These are phyloP conservation scores for Starmerella khaoyaiensis DNA, from an alignment of 805 yeast species.

Conservation along the genomic window DNA sequence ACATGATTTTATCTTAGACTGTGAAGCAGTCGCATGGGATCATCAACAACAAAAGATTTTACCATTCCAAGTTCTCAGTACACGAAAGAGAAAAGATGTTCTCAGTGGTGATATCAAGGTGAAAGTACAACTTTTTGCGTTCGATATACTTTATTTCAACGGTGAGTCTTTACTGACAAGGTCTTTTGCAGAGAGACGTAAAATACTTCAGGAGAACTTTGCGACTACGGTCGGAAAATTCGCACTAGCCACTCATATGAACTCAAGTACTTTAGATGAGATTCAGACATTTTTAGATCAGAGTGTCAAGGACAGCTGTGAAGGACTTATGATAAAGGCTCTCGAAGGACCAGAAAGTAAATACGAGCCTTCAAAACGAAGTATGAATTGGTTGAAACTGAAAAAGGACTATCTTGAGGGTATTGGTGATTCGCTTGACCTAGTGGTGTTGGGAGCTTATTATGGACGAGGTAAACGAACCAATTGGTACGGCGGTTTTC, in stretches of 20 bases:
- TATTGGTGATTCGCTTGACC: constrained; percentile 87
- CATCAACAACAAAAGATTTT: constrained; percentile 59
- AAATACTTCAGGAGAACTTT: constrained; percentile 43
- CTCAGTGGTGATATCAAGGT: constrained; percentile 78
- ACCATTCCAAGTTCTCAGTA: constrained; percentile 86
- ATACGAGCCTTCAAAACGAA: constrained; percentile 90
- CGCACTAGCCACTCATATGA: constrained; percentile 61
- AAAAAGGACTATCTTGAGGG: constrained; percentile 93
- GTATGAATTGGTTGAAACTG: constrained; percentile 88
- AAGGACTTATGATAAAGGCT: constrained; percentile 91
- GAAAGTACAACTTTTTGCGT: constrained; percentile 82
- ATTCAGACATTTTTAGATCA: constrained; percentile 76
- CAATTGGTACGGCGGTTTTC: constrained; percentile 87
- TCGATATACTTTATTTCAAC: constrained; percentile 68
- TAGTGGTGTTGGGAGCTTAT: constrained; percentile 89
- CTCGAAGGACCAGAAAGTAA: constrained; percentile 65
- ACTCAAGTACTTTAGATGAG: constrained; percentile 56
- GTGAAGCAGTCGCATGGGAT: constrained; percentile 98
- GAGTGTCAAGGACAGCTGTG: constrained; percentile 80
- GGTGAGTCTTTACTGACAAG: constrained; percentile 55
- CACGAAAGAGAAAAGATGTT: constrained; percentile 90
- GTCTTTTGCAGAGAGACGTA: constrained; percentile 59
- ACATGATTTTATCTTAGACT: constrained; percentile 62
- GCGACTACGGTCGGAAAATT: constrained; percentile 60
- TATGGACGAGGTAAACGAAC: constrained; percentile 91